A percentile compares a stretch with the other conserved stretches of the same genome.
Evolutionary conservation across 805 yeast species (phyloP).

Genomic region (Teunomyces tritomae): DNA sequence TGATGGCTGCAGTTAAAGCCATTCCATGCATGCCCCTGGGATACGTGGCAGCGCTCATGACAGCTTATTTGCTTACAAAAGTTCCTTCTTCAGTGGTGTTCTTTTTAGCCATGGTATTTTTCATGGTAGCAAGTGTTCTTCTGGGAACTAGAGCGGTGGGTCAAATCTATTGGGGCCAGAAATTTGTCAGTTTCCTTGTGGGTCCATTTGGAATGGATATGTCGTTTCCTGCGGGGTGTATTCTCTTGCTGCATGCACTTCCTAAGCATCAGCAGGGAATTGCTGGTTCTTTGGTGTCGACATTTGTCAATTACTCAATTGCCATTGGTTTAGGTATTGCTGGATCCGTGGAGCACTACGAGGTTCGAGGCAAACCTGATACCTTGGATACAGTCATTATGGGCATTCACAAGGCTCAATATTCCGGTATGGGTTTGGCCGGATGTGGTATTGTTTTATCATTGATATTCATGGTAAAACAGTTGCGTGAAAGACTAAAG

Average conservation of each 20-base stretch:
- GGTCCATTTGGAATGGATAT: conserved; percentile 18
- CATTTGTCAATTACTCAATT: conserved; percentile 20
- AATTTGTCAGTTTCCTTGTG: conserved; percentile 12
- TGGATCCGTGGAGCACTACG: conserved; percentile 32
- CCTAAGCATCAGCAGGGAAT: conserved; percentile 16
- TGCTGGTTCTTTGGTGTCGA: conserved; percentile 17
- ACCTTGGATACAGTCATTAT: conserved; percentile 14
- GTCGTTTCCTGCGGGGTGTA: conserved; percentile 17
- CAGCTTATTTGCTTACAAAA: conserved; percentile 8
- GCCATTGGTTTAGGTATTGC: conserved; percentile 36
- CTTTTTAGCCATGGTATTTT: conserved; percentile 12
- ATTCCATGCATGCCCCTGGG: conserved; percentile 17
- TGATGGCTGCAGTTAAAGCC: conserved; percentile 15
- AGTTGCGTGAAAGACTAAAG: not conserved
- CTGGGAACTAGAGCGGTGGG: conserved; percentile 17
- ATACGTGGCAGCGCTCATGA: conserved; percentile 11
- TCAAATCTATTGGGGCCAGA: conserved; percentile 18
- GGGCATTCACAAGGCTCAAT: conserved; percentile 26
- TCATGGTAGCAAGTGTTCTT: conserved; percentile 11
- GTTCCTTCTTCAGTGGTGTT: conserved; percentile 12
- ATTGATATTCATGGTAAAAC: conserved; percentile 13
- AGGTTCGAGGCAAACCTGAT: conserved; percentile 15
- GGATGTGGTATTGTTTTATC: conserved; percentile 27
- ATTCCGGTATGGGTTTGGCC: conserved; percentile 34
- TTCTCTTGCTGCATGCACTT: conserved; percentile 11